Evolutionary conservation across 192 early-diverging fungal species (phyloP), one percentile per base, ranked within the genome.

Genomic region (Helicostylum pulchrum): DNA sequence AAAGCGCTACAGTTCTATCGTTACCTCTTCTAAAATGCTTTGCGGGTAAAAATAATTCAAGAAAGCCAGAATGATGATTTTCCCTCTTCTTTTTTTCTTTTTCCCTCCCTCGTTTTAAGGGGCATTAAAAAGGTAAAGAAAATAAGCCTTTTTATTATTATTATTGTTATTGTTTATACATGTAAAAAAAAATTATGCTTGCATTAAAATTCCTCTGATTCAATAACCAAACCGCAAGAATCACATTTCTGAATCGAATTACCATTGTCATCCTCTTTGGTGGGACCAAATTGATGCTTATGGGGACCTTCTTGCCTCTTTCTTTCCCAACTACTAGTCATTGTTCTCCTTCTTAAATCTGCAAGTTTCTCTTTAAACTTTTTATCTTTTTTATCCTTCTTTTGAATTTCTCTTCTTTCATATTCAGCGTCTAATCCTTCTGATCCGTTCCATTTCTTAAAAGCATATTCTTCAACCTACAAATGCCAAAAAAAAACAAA

Each of bases 351-450:
- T 44, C 91, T 83, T 50, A 94, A 72, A 64, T 93, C 91, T 46
- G 76, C 75, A 14, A 98, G 66, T 31, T 92, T 92, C 21, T 80
- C 78, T 64, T 89, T 85, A 70, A 91, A 94, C 68, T 92, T 92
- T 57, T 86, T 86, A 50, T 94, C 92, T 57, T 97, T 94, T 50
- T 86, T 84, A 14, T 75, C 72, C 52, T 87, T 87, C 72, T 96
- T 97, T 31, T 92, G 88, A 17, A 76, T 66, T 52, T 87, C 84
- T 4, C 96, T 76, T 19, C 80, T 78, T 52, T 92, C 91, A 78
- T 90, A 98, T 73, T 97, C 95, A 23, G 76, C 66, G 77, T 99
- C 97, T 21, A 99, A 76, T 5, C 73, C 85, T 59, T 96, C 92
- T 12, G 88, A 75, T 8, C 87, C 78, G 15, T 91, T 93, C 95